phyloP scores from a whole-genome alignment of 805 yeast species.

The Diddensiella caesifluorescens region DNA sequence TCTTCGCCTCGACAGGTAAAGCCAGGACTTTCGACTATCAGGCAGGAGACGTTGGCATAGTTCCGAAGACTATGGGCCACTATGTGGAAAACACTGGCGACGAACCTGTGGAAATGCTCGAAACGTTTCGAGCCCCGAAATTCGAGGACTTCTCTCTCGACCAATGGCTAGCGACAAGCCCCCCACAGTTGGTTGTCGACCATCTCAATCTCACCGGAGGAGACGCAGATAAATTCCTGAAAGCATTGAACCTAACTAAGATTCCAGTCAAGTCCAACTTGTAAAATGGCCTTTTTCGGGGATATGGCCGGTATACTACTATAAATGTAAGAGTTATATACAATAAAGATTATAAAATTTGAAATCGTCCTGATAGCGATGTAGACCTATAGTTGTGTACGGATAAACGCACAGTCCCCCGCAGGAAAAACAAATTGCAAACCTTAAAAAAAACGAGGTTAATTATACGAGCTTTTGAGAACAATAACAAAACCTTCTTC shows the following conservation, averaged over 20 bases:
- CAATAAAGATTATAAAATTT: too few relatives aligned
- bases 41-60: slow-evolving; percentile 6
- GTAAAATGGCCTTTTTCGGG: too few relatives aligned
- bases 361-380: too few relatives aligned
- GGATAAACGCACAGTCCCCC: too few relatives aligned
- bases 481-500: too few relatives aligned
- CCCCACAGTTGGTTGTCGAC: slow-evolving; percentile 2
- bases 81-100: slow-evolving; percentile 3
- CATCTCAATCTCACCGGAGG: slow-evolving; percentile 4
- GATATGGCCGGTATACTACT: too few relatives aligned
- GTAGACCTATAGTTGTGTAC: too few relatives aligned
- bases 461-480: too few relatives aligned
- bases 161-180: slow-evolving; percentile 5
- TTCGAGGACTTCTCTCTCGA: slow-evolving; percentile 6
- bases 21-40: slow-evolving; percentile 4
- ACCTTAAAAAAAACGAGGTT: too few relatives aligned
- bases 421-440: too few relatives aligned
- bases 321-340: too few relatives aligned
- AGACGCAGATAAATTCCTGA: neutral
- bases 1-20: slow-evolving; percentile 3
- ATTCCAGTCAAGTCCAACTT: neutral
- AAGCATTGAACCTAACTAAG: neutral
- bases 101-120: slow-evolving; percentile 5
- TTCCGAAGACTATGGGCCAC: slow-evolving; percentile 4
- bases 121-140: slow-evolving; percentile 4